These are phyloP conservation scores for Aechmea fasciata DNA, from an alignment of 176 grass and related monocot species.

Conservation along the genomic window DNA sequence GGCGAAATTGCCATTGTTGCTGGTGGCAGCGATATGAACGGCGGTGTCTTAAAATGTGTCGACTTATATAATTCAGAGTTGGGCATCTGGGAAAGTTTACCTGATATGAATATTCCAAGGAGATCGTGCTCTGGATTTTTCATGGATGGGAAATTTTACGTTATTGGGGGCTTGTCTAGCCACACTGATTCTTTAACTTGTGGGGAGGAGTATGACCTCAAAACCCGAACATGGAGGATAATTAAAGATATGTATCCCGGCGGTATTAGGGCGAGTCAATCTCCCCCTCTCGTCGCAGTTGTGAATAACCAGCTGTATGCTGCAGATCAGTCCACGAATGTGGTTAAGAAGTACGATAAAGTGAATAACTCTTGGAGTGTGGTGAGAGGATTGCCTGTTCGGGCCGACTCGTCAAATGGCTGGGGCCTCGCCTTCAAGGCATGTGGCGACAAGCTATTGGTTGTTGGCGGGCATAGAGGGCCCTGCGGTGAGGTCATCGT, in stretches of 20 bases:
- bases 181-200: constrained; percentile 64
- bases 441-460: constrained; percentile 63
- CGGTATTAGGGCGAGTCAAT: constrained; percentile 58
- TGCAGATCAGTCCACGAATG: constrained; percentile 57
- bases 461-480: constrained; percentile 62
- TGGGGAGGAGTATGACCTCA: constrained; percentile 71
- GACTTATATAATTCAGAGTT: constrained; percentile 86
- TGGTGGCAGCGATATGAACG: constrained; percentile 64
- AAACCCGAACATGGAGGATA: constrained; percentile 69
- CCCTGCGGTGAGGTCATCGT: constrained; percentile 58
- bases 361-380: constrained; percentile 70
- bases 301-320: constrained; percentile 95
- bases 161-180: constrained; percentile 68
- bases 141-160: constrained; percentile 92
- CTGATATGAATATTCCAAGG: constrained; percentile 65
- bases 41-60: constrained; percentile 47
- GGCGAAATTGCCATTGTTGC: constrained; percentile 74
- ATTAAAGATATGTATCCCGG: constrained; percentile 69
- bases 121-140: constrained; percentile 78
- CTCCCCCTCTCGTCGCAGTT: constrained; percentile 72
- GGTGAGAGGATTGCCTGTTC: constrained; percentile 63
- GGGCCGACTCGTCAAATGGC: constrained; percentile 78
- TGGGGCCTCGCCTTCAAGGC: constrained; percentile 85
- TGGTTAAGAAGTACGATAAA: constrained; percentile 94
- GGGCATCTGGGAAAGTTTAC: constrained; percentile 58